phyloP scores from a whole-genome alignment of 2,329 filamentous ascomycete species.

The Colletotrichum karsti region DNA sequence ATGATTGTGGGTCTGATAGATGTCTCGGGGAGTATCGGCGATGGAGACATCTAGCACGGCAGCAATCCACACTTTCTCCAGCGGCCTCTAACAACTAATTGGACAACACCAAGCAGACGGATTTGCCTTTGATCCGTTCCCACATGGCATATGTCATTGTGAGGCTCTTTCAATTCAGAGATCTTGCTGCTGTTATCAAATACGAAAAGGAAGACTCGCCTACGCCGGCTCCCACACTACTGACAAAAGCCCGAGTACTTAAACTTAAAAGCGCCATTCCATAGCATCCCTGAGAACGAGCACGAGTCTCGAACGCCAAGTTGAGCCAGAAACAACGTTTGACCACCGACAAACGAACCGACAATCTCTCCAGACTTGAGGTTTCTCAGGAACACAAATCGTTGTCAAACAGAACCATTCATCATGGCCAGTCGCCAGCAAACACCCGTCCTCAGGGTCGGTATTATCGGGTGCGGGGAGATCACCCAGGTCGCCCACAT shows the following conservation, averaged over 20 bases:
- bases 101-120: not conserved
- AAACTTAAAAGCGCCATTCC: not conserved
- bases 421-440: not conserved
- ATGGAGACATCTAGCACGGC: not conserved
- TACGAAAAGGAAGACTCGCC: not conserved
- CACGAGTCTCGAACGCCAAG: no score
- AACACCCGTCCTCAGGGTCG: slow-evolving; percentile 39
- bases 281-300: no score
- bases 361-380: no score
- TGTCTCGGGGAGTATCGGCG: slow-evolving; percentile 6
- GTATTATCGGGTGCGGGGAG: slow-evolving; percentile 57
- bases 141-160: not conserved
- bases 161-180: not conserved
- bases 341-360: no score
- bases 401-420: not conserved
- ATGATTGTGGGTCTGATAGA: not conserved
- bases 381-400: no score
- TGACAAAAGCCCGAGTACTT: not conserved
- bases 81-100: not conserved
- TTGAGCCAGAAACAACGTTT: no score
- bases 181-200: not conserved
- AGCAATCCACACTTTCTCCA: not conserved
- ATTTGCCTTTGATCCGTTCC: not conserved
- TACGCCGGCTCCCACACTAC: not conserved
- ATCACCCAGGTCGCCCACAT: slow-evolving; percentile 63